These are phyloP conservation scores for Ustilago cynodontis DNA, from an alignment of 1,284 basidiomycete species.

Conservation along the genomic window DNA sequence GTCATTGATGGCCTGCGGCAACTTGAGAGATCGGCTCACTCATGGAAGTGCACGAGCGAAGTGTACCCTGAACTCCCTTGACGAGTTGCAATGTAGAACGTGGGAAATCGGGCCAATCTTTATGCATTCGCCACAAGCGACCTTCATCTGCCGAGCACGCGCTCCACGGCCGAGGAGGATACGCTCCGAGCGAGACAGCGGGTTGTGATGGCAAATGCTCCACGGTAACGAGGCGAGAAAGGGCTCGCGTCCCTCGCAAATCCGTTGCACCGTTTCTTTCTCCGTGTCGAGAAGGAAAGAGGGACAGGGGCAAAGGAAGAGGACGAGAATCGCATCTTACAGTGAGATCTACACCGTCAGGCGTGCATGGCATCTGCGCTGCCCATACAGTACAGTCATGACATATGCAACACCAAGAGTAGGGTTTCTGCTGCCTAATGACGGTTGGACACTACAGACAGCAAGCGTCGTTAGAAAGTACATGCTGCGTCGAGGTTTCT, in stretches of 20 bases:
- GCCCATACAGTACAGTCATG: not conserved
- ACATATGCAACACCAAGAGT: not conserved
- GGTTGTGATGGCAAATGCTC: slow-evolving; percentile 2
- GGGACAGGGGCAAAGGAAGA: not conserved
- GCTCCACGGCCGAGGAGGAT: not conserved
- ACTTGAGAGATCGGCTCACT: not conserved
- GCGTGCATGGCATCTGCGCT: not conserved
- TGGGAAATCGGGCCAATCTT: not conserved
- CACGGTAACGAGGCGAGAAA: not conserved
- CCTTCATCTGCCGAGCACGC: slow-evolving; percentile 1
- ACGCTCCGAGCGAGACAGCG: slow-evolving; percentile 6
- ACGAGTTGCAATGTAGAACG: not conserved
- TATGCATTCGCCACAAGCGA: not conserved
- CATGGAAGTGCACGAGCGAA: not conserved
- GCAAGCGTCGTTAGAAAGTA: too few relatives aligned
- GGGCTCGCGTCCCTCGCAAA: not conserved
- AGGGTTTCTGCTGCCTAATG: not conserved
- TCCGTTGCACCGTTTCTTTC: not conserved
- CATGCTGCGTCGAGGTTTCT: not conserved
- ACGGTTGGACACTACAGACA: too few relatives aligned
- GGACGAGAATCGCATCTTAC: not conserved
- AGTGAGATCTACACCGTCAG: slow-evolving; percentile 2
- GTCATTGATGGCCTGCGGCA: not conserved
- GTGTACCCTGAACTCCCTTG: not conserved
- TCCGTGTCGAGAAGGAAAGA: not conserved